Percentiles rank a stretch among this genome's conserved stretches.
phyloP scores from a whole-genome alignment of 139 green algal species.

The Limnomonas spitsbergensis region DNA sequence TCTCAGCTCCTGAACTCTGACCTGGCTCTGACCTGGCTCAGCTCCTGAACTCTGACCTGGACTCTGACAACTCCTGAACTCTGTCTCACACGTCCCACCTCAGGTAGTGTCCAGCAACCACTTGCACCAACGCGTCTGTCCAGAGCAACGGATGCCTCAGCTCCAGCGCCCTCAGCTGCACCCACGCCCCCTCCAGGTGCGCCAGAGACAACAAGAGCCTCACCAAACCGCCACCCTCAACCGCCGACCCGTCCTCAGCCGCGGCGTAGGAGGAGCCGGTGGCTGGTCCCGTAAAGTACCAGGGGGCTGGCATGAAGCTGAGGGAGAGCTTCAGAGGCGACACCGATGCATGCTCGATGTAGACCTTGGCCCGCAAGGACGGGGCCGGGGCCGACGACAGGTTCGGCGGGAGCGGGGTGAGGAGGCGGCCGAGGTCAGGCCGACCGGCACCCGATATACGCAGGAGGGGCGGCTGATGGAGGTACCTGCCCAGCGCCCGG shows the following conservation, averaged over 20 bases:
- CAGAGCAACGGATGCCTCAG: conserved; percentile 62
- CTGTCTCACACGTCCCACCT: too few relatives aligned
- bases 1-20: too few relatives aligned
- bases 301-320: conserved; percentile 57
- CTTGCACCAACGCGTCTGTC: conserved; percentile 51
- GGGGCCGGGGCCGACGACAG: too few relatives aligned
- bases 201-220: conserved; percentile 60
- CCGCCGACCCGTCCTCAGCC: not conserved
- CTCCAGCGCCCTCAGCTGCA: conserved; percentile 55
- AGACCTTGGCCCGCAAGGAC: conserved; percentile 45
- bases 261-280: not conserved
- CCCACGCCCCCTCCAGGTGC: conserved; percentile 72
- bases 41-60: too few relatives aligned
- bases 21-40: too few relatives aligned
- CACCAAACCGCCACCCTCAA: conserved; percentile 15
- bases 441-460: too few relatives aligned
- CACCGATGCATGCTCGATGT: conserved; percentile 58
- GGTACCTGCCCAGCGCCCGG: too few relatives aligned
- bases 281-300: conserved; percentile 8
- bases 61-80: too few relatives aligned
- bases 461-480: too few relatives aligned
- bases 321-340: conserved; percentile 49
- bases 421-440: too few relatives aligned
- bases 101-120: conserved; percentile 16
- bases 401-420: too few relatives aligned